A percentile compares a stretch with the other conserved stretches of the same genome.
phyloP scores from a whole-genome alignment of 1,139 yeast species.

The Geotrichum phurueaensis region DNA sequence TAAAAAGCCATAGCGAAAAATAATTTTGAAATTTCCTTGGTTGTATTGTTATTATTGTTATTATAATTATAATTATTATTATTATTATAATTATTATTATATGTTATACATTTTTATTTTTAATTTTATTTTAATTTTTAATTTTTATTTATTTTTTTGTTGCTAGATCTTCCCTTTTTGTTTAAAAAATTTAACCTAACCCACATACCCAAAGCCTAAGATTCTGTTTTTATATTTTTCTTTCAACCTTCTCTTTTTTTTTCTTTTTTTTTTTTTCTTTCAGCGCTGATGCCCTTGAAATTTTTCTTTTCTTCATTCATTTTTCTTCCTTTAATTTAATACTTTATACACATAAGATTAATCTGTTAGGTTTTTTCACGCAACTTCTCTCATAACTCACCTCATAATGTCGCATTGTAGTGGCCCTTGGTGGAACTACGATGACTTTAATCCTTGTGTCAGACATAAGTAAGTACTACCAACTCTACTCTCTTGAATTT shows the following conservation, averaged over 20 bases:
- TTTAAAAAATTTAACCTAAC: conserved; percentile 1
- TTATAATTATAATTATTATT: too few species aligned
- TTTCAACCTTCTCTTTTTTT: not conserved
- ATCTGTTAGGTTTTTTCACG: not conserved
- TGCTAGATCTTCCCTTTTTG: not conserved
- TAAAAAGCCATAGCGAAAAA: not conserved
- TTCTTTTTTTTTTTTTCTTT: not conserved
- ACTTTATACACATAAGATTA: not conserved
- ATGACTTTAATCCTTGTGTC: conserved; percentile 29
- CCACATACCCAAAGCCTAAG: not conserved
- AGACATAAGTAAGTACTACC: conserved; percentile 27
- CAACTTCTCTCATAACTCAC: not conserved
- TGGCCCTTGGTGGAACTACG: conserved; percentile 29
- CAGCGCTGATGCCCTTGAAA: not conserved
- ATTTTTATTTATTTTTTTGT: too few species aligned
- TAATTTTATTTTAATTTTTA: too few species aligned
- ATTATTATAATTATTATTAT: too few species aligned
- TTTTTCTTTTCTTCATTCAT: not conserved
- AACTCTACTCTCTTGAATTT: not conserved
- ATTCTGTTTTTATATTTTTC: not conserved
- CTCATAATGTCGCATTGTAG: conserved; percentile 19
- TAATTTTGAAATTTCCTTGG: not conserved
- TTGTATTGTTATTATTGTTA: too few species aligned
- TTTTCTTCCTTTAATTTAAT: not conserved
- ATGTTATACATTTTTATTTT: too few species aligned